Evolutionary conservation across 176 grass and related monocot genomes (phyloP).

Genomic region (Musa beccarii): DNA sequence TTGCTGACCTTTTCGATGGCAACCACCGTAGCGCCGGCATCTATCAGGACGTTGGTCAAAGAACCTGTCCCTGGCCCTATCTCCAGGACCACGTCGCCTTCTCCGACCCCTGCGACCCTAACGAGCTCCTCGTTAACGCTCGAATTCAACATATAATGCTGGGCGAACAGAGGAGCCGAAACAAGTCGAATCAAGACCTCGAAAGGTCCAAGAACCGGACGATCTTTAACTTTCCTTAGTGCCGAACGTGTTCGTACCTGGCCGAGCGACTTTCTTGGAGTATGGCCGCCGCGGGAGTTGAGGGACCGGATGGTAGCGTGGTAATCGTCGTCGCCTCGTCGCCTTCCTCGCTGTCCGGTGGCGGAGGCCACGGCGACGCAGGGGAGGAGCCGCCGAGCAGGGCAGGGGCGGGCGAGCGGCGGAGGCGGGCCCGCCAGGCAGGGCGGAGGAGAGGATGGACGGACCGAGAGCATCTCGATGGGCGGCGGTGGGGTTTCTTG

Average conservation of each 20-base stretch:
- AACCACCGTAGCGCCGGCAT: conserved; percentile 57
- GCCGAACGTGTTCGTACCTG: conserved; percentile 32
- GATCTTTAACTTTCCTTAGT: neutral
- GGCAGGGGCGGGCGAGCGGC: neutral
- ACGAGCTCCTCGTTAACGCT: conserved; percentile 64
- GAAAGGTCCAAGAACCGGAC: neutral
- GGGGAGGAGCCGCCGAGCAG: conserved; percentile 3
- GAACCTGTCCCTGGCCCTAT: conserved; percentile 84
- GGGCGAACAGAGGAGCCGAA: neutral
- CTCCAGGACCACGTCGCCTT: conserved; percentile 82
- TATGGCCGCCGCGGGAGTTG: conserved; percentile 66
- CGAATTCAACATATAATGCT: conserved; percentile 90
- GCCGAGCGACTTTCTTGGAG: conserved; percentile 76
- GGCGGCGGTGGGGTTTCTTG: neutral
- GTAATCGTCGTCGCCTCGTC: conserved; percentile 40
- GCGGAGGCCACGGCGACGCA: conserved; percentile 3
- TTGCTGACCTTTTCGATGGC: conserved; percentile 70
- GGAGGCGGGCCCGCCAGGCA: neutral
- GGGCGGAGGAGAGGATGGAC: conserved; percentile 24
- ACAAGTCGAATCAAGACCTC: neutral
- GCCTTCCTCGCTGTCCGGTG: neutral
- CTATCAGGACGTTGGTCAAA: conserved; percentile 57
- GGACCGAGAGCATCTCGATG: conserved; percentile 13
- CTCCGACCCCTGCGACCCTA: conserved; percentile 42
- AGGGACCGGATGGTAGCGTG: conserved; percentile 68